Evolutionary conservation across 176 grass and related monocot species (phyloP).

Genomic region (Sorghum bicolor): DNA sequence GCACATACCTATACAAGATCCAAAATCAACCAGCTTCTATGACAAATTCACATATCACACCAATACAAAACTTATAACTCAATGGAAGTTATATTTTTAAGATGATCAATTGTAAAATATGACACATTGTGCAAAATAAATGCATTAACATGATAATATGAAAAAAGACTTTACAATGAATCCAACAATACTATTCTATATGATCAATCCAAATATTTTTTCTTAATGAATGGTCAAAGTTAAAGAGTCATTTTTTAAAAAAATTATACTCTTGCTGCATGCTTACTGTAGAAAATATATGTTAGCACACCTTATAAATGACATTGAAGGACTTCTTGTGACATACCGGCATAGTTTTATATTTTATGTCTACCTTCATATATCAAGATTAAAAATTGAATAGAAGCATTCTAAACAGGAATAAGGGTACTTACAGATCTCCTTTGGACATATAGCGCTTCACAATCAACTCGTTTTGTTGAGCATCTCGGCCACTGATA

Average conservation of each 20-base stretch:
- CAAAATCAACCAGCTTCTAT: conserved; percentile 25
- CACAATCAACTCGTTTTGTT: conserved; percentile 92
- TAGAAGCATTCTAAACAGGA: neutral
- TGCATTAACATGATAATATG: neutral
- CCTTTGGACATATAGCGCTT: conserved; percentile 99
- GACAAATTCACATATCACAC: conserved; percentile 15
- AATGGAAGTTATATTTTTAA: neutral
- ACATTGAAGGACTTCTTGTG: neutral
- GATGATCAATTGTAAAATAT: neutral
- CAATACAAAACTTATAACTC: neutral
- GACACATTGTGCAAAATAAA: neutral
- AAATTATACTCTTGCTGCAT: neutral
- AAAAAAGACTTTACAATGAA: neutral
- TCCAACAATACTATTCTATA: neutral
- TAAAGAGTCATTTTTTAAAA: neutral
- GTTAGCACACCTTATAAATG: neutral
- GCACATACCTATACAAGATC: conserved; percentile 65
- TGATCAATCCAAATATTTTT: neutral
- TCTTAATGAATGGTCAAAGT: neutral
- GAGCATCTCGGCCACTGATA: conserved; percentile 95
- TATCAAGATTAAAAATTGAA: neutral
- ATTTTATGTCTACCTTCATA: neutral
- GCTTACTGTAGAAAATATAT: neutral
- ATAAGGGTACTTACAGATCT: conserved; percentile 69
- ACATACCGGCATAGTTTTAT: neutral